Evolutionary conservation across 768 basidiomycete species (phyloP).

Genomic region (Rhodotorula taiwanensis): DNA sequence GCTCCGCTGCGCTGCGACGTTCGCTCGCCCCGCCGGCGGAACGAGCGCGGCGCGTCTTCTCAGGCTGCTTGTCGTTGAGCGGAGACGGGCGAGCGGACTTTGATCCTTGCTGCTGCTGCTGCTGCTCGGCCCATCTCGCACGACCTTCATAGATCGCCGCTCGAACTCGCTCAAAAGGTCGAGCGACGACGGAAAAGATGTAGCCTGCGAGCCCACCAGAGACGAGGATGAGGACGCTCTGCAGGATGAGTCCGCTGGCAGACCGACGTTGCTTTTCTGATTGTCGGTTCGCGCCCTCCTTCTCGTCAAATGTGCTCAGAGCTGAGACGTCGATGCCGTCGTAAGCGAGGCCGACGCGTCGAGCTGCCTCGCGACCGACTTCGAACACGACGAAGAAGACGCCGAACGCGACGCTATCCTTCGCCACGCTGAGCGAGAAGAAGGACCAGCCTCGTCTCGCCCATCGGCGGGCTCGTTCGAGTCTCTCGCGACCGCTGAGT

Average conservation of each 20-base stretch:
- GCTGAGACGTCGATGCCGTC: constrained; percentile 2
- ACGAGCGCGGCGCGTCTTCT: no score
- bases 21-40: constrained; percentile 21
- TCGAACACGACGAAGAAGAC: constrained; percentile 39
- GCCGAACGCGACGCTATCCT: constrained; percentile 38
- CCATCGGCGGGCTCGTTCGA: constrained; percentile 20
- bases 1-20: not conserved
- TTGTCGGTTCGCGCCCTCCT: no score
- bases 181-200: constrained; percentile 15
- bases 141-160: constrained; percentile 30
- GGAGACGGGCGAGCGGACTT: no score
- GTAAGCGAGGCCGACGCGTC: constrained; percentile 10
- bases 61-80: no score
- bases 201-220: constrained; percentile 26
- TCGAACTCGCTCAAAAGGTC: constrained; percentile 30
- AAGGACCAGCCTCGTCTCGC: constrained; percentile 34
- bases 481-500: not conserved
- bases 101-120: no score
- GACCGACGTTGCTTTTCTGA: constrained; percentile 9
- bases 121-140: constrained; percentile 17
- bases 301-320: no score
- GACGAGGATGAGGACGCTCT: constrained; percentile 14
- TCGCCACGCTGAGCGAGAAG: constrained; percentile 26
- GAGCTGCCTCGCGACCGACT: constrained; percentile 20
- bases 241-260: constrained; percentile 6